phyloP scores from a whole-genome alignment of 1,284 basidiomycete genomes.

The Leccinum pallidistipes region DNA sequence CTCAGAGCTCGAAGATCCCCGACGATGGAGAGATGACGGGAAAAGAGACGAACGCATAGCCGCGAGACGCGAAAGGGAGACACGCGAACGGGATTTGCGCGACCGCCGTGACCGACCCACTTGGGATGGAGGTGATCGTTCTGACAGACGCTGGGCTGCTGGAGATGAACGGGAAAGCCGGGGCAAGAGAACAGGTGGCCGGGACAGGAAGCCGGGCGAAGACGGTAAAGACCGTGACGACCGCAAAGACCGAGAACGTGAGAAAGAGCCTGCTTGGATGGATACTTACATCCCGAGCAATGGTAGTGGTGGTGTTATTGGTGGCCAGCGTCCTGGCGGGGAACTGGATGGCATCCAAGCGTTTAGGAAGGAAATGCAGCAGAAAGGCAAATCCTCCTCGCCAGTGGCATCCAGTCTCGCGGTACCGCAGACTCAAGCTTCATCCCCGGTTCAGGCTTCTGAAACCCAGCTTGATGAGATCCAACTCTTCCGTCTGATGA shows the following conservation, averaged over 20 bases:
- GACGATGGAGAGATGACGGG: slow-evolving; percentile 78
- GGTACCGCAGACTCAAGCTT: slow-evolving; percentile 32
- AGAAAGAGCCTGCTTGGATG: slow-evolving; percentile 91
- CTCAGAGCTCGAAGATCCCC: slow-evolving; percentile 60
- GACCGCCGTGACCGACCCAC: slow-evolving; percentile 51
- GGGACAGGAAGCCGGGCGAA: slow-evolving; percentile 57
- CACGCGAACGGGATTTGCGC: slow-evolving; percentile 13
- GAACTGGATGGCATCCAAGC: slow-evolving; percentile 86
- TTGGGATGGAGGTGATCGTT: slow-evolving; percentile 39
- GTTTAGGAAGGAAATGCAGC: slow-evolving; percentile 87
- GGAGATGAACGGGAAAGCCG: slow-evolving; percentile 66
- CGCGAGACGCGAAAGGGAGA: slow-evolving; percentile 52
- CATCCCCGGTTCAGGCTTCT: slow-evolving; percentile 20
- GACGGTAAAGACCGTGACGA: slow-evolving; percentile 58
- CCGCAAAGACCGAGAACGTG: slow-evolving; percentile 58
- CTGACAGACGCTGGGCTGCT: slow-evolving; percentile 54
- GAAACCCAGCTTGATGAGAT: slow-evolving; percentile 73
- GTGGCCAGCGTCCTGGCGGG: slow-evolving; percentile 51
- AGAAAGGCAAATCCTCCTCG: slow-evolving; percentile 54
- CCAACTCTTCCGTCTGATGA: slow-evolving; percentile 81
- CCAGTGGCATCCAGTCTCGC: slow-evolving; percentile 10
- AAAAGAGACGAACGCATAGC: slow-evolving; percentile 70
- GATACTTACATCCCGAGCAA: slow-evolving; percentile 75
- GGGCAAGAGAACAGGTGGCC: slow-evolving; percentile 54
- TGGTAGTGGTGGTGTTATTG: slow-evolving; percentile 59